Conservation (phyloP, 257 asterid genomes). For the Ajuga chamaepitys region DNA sequence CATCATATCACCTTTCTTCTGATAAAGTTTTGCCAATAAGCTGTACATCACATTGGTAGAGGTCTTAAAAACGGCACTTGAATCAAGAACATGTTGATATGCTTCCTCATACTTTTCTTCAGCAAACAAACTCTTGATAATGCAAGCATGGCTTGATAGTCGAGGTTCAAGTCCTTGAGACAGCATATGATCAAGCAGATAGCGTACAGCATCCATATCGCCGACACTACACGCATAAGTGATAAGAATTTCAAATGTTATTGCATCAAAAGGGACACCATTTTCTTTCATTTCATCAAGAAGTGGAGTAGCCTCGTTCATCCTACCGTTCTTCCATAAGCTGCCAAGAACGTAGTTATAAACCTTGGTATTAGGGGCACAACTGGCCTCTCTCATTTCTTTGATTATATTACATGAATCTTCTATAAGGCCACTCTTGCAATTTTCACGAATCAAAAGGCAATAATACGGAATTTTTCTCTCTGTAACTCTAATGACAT, state of each 20-base stretch:
- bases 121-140: slow-evolving; percentile 41
- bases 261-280: slow-evolving; percentile 37
- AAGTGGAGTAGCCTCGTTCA: slow-evolving; percentile 30
- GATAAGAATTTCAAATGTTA: slow-evolving; percentile 59
- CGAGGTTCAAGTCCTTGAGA: slow-evolving; percentile 48
- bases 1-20: slow-evolving; percentile 38
- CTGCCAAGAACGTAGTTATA: slow-evolving; percentile 68
- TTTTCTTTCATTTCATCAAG: slow-evolving; percentile 48
- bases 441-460: slow-evolving; percentile 57
- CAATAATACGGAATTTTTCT: slow-evolving; percentile 35
- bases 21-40: slow-evolving; percentile 54
- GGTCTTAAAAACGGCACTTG: slow-evolving; percentile 24
- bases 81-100: slow-evolving; percentile 42
- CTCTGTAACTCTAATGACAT: slow-evolving; percentile 45
- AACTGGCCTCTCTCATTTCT: slow-evolving; percentile 41
- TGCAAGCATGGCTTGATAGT: slow-evolving; percentile 35
- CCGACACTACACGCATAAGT: slow-evolving; percentile 36
- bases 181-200: slow-evolving; percentile 45
- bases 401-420: slow-evolving; percentile 44
- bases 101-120: slow-evolving; percentile 42
- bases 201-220: slow-evolving; percentile 32
- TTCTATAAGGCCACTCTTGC: slow-evolving; percentile 50
- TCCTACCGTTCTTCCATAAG: slow-evolving; percentile 41
- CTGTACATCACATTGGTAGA: slow-evolving; percentile 42
- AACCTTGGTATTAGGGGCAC: slow-evolving; percentile 30